These are phyloP conservation scores for Moesziomyces parantarcticus DNA, from an alignment of 1,284 basidiomycete genomes.

Conservation along the genomic window DNA sequence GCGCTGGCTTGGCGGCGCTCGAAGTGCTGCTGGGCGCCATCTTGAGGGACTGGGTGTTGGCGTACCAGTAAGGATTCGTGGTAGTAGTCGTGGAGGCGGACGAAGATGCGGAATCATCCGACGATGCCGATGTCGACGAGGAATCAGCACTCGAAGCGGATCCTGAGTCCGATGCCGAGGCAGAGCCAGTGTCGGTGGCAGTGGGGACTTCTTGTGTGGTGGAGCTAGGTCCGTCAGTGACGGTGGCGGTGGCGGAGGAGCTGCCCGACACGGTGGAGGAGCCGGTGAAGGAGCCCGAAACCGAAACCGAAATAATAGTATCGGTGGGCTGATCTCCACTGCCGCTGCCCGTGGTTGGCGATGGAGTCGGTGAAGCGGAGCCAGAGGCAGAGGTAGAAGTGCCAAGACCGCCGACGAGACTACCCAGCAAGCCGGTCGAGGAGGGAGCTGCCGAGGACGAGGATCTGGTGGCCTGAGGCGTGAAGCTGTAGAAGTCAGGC, in stretches of 20 bases:
- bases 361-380: background rate
- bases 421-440: slow-evolving; percentile 4
- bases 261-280: slow-evolving; percentile 4
- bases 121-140: slow-evolving; percentile 15
- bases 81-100: slow-evolving; percentile 17
- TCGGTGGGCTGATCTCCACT: background rate
- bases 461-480: slow-evolving; percentile 9
- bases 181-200: slow-evolving; percentile 7
- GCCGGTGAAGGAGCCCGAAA: slow-evolving; percentile 1
- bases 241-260: background rate
- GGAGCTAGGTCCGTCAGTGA: slow-evolving; percentile 12
- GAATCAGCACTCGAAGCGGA: slow-evolving; percentile 11
- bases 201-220: slow-evolving; percentile 9
- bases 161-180: slow-evolving; percentile 7
- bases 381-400: slow-evolving; percentile 6
- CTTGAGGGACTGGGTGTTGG: slow-evolving; percentile 45
- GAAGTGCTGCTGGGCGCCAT: slow-evolving; percentile 30
- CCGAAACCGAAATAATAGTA: slow-evolving; percentile 1
- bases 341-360: slow-evolving; percentile 5
- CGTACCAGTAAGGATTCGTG: slow-evolving; percentile 54
- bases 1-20: slow-evolving; percentile 1
- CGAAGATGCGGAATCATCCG: slow-evolving; percentile 7
- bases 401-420: background rate
- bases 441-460: background rate
- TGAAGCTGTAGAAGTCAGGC: slow-evolving; percentile 30